phyloP scores from a whole-genome alignment of 331 rosid species.

The Erythrophleum ivorense region DNA sequence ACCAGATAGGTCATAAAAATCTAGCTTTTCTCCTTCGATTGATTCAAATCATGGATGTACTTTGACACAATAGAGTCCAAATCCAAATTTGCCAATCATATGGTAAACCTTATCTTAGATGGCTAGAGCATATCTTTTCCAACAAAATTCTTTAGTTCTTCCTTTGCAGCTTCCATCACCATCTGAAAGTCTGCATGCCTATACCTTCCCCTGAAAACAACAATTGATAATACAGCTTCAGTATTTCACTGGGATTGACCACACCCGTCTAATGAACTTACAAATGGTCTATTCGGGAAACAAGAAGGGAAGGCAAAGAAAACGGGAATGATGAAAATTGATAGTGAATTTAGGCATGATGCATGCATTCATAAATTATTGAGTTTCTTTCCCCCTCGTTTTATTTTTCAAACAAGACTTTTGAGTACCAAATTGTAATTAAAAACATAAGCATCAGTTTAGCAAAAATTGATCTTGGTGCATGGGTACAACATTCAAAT shows the following conservation, averaged over 20 bases:
- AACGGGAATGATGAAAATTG: neutral
- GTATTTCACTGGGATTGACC: constrained; percentile 1
- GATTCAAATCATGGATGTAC: constrained; percentile 15
- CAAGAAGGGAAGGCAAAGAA: constrained; percentile 15
- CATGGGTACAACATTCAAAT: constrained; percentile 8
- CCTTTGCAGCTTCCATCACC: constrained; percentile 86
- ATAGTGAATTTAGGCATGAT: neutral
- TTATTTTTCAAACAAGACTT: constrained; percentile 28
- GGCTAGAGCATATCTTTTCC: constrained; percentile 56
- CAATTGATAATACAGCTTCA: constrained; percentile 42
- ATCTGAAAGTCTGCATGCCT: constrained; percentile 58
- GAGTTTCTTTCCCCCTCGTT: neutral
- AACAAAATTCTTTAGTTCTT: constrained; percentile 62
- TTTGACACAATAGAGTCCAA: constrained; percentile 9
- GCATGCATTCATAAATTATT: neutral
- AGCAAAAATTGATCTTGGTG: constrained; percentile 5
- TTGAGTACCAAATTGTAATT: neutral
- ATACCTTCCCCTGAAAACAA: constrained; percentile 91
- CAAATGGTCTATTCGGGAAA: neutral
- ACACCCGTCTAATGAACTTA: neutral
- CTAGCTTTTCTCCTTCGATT: constrained; percentile 21
- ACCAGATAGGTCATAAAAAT: constrained; percentile 1
- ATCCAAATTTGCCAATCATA: constrained; percentile 26
- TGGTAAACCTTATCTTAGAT: constrained; percentile 32
- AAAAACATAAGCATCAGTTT: neutral